A percentile compares a stretch with the other conserved stretches of the same genome.
Evolutionary conservation across 805 yeast genomes (phyloP).

Genomic region (Brettanomyces naardenensis): DNA sequence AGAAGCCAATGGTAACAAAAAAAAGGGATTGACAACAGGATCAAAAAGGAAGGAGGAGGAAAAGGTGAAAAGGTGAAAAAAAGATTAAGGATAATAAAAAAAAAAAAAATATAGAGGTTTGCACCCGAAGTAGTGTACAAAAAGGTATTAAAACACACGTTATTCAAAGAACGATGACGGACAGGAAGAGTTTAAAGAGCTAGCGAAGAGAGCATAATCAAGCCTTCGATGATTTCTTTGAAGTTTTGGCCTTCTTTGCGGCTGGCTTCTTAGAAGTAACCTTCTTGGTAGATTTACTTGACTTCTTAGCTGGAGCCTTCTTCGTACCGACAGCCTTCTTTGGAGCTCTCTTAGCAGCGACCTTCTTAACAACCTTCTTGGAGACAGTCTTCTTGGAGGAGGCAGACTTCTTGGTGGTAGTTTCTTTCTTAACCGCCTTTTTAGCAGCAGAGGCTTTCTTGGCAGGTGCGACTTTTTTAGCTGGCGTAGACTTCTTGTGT

Average conservation of each 20-base stretch:
- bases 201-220: background rate
- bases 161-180: background rate
- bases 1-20: background rate
- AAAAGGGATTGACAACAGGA: background rate
- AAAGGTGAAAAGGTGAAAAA: background rate
- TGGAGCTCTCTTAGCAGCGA: constrained; percentile 5
- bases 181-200: background rate
- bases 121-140: constrained; percentile 3
- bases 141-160: constrained; percentile 1
- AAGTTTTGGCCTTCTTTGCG: constrained; percentile 22
- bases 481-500: constrained; percentile 19
- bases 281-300: constrained; percentile 18
- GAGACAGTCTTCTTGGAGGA: constrained; percentile 25
- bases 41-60: constrained; percentile 1
- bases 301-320: constrained; percentile 25
- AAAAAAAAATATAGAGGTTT: constrained; percentile 2
- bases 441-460: constrained; percentile 24
- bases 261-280: constrained; percentile 9
- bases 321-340: constrained; percentile 17
- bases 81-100: constrained; percentile 1
- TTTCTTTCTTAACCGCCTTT: constrained; percentile 24
- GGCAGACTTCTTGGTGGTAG: constrained; percentile 17
- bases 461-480: constrained; percentile 20
- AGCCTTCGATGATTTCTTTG: constrained; percentile 9
- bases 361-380: constrained; percentile 21